Base-by-base conservation (phyloP, 208 protist genomes). In the Leishmania tropica region DNA sequence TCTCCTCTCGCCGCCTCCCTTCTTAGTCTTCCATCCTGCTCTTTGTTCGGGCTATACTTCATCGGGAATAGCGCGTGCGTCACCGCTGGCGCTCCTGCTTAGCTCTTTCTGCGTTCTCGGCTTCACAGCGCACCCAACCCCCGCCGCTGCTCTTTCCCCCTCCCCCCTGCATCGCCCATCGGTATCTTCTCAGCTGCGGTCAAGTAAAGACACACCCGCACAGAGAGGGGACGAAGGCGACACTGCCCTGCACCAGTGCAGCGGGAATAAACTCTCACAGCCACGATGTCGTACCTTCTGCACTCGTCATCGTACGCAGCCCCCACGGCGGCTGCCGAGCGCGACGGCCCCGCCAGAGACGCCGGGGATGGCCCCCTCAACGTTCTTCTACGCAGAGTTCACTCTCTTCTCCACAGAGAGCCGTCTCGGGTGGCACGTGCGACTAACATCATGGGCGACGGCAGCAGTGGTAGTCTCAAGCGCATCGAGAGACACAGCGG, bases 401-500 rank as follows among this genome's bases (percentile, higher is more conserved):
- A 51, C 65, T 81, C 81, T n/a, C 47, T 88, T n/a, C 75, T 88
- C 6, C 85, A 83, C 74, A 73, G 76, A 11, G 77, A 37, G 31
- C 58, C 72, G 4, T 21, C 60, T 28, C 48, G 21, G 28, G 60
- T 64, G 48, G 64, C 51, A 11, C 53, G 17, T 48, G 35, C 51
- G 17, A 62, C 28, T 19, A 76, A 47, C 73, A 62, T 6, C 68
- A 53, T 31, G 15, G 51, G 17, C 31, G 73, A 62, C 51, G 73
- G 47, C 31, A 45, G 53, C 73, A 17, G 48, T n/a, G n/a, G 68
- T 48, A 51, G 42, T 74, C 10, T n/a, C 68, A 47, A 48, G 68
- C 28, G 45, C 8, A 35, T 17, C 31, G 40, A 74, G 68, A 51
- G 62, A 67, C 28, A 7, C 62, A 10, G 62, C 11, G 31, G 13